Percentiles rank a stretch among this genome's conserved stretches.
These are phyloP conservation scores for Aspergillus brunneoviolaceus DNA, from an alignment of 2,329 filamentous ascomycete genomes.

Conservation along the genomic window DNA sequence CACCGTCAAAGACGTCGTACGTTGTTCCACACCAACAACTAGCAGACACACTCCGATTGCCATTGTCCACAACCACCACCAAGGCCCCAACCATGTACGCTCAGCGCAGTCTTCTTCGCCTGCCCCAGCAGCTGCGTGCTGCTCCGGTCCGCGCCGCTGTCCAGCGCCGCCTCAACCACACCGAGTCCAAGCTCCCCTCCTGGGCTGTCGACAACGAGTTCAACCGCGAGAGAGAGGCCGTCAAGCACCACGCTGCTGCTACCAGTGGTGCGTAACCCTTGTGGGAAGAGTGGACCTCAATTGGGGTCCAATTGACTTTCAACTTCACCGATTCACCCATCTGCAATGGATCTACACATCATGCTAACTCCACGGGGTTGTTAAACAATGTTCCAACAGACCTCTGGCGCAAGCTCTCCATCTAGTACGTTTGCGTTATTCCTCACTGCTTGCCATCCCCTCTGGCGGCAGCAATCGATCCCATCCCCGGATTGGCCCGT, in stretches of 20 bases:
- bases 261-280: conserved; percentile 69
- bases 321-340: background rate
- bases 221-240: conserved; percentile 84
- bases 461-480: conserved; percentile 12
- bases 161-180: conserved; percentile 72
- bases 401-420: conserved; percentile 91
- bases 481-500: background rate
- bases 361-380: conserved; percentile 28
- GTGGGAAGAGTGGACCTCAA: conserved; percentile 1
- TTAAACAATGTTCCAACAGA: conserved; percentile 53
- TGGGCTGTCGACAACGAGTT: conserved; percentile 81
- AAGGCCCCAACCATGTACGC: conserved; percentile 58
- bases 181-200: conserved; percentile 53
- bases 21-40: conserved; percentile 7
- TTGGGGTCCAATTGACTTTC: background rate
- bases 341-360: background rate
- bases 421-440: conserved; percentile 70
- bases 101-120: conserved; percentile 61
- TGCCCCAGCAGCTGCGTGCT: conserved; percentile 58
- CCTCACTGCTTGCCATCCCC: background rate
- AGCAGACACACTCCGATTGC: conserved; percentile 13
- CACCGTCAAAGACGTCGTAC: conserved; percentile 15
- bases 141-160: conserved; percentile 55
- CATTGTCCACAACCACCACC: conserved; percentile 5
- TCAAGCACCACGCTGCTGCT: conserved; percentile 83